A percentile compares a stretch with the other conserved stretches of the same genome.
These are phyloP conservation scores for Fusarium nanum DNA, from an alignment of 2,329 filamentous ascomycete species.

Conservation along the genomic window DNA sequence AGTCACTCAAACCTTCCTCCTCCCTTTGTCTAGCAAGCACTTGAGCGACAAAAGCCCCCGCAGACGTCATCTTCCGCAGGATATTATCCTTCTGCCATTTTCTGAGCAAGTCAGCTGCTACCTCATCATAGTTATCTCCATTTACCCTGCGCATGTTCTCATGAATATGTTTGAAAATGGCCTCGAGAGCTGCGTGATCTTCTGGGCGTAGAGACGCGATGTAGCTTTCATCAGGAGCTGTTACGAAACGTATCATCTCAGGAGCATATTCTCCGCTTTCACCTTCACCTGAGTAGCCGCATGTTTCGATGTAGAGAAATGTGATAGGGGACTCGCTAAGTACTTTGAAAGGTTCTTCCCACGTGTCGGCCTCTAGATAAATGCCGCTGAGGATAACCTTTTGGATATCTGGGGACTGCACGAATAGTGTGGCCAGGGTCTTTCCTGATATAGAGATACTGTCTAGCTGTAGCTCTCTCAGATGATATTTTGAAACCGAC, in stretches of 20 bases:
- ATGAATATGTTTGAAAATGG: background rate
- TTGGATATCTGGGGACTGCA: background rate
- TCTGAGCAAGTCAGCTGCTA: background rate
- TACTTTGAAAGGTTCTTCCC: background rate
- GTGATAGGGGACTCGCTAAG: background rate
- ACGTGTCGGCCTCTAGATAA: background rate
- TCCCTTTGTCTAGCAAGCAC: background rate
- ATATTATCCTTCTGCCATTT: background rate
- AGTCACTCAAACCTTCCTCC: background rate
- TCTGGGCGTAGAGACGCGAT: background rate
- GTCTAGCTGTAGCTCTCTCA: background rate
- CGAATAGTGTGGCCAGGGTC: background rate
- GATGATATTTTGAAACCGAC: background rate
- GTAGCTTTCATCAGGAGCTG: background rate
- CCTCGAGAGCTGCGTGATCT: background rate
- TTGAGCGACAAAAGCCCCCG: background rate
- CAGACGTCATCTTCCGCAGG: background rate
- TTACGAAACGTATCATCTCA: accelerated
- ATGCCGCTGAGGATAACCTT: background rate
- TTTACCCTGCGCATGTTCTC: background rate
- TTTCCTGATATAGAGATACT: background rate
- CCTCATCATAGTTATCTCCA: background rate
- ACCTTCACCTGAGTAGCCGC: background rate
- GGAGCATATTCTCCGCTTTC: background rate
- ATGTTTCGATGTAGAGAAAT: background rate